Evolutionary conservation across 768 basidiomycete genomes (phyloP).

Genomic region (Mycena polygramma): DNA sequence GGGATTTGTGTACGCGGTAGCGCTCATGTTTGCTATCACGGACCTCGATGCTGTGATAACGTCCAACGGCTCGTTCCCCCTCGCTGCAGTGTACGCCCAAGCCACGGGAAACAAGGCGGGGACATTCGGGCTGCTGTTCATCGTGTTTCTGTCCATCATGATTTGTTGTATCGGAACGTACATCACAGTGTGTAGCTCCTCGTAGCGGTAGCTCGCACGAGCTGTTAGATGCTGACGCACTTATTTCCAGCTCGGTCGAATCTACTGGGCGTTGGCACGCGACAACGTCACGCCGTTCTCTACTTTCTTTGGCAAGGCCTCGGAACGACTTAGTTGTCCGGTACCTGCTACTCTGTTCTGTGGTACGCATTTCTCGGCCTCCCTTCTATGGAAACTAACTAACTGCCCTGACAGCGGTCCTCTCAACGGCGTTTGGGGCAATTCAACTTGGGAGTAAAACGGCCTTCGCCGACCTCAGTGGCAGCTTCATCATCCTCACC

Average conservation of each 20-base stretch:
- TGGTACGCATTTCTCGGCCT: conserved; percentile 9
- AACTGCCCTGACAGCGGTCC: background rate
- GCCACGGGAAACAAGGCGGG: conserved; percentile 28
- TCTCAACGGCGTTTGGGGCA: conserved; percentile 23
- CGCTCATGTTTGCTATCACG: conserved; percentile 34
- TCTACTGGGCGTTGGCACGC: conserved; percentile 31
- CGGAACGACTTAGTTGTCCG: conserved; percentile 27
- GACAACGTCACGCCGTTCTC: conserved; percentile 34
- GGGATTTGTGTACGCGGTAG: conserved; percentile 26
- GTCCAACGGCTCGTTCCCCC: conserved; percentile 29
- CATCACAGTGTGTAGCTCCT: conserved; percentile 2
- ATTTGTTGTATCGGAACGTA: conserved; percentile 20
- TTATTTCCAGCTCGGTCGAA: conserved; percentile 21
- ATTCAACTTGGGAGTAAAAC: conserved; percentile 32
- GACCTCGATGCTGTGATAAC: conserved; percentile 32
- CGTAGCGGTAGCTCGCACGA: too few species aligned
- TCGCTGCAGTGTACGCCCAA: conserved; percentile 30
- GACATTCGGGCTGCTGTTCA: conserved; percentile 24
- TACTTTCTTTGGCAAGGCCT: conserved; percentile 21
- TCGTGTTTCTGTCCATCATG: conserved; percentile 25
- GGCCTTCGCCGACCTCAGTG: conserved; percentile 30
- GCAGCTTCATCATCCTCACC: conserved; percentile 29
- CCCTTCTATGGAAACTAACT: background rate
- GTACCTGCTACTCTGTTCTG: conserved; percentile 28
- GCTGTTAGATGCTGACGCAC: background rate